phyloP scores from a whole-genome alignment of 495 filamentous ascomycete genomes.

The Aspergillus incahuasiensis region DNA sequence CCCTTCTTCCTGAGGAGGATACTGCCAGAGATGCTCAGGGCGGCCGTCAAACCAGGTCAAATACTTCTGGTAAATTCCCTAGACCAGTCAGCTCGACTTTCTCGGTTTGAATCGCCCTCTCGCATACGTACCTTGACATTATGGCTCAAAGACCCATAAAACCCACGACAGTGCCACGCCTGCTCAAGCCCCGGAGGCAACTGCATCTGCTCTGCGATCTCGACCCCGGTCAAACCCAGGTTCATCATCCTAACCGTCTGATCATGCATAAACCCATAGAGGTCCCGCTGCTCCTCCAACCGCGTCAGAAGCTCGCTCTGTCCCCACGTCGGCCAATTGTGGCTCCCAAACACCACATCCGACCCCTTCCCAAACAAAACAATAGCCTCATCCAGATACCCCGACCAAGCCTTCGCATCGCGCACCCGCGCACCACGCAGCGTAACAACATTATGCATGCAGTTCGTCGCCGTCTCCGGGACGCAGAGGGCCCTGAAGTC shows the following conservation, averaged over 20 bases:
- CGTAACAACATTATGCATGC: constrained; percentile 22
- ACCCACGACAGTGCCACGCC: constrained; percentile 24
- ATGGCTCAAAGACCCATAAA: constrained; percentile 32
- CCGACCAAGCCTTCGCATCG: constrained; percentile 20
- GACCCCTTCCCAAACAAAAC: constrained; percentile 14
- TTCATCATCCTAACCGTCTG: constrained; percentile 31
- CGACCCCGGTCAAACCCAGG: constrained; percentile 20
- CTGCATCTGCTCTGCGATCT: constrained; percentile 29
- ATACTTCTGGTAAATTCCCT: too few species aligned
- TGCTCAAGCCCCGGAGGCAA: constrained; percentile 20
- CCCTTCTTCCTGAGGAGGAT: too few species aligned
- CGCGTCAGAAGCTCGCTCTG: constrained; percentile 11
- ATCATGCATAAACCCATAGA: constrained; percentile 33
- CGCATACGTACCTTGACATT: constrained; percentile 30
- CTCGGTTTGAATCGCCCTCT: not conserved
- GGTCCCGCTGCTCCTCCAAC: constrained; percentile 26
- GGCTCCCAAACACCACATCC: constrained; percentile 22
- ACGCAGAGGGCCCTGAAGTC: constrained; percentile 18
- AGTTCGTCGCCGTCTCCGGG: constrained; percentile 21
- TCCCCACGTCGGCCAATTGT: constrained; percentile 29
- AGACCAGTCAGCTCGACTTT: too few species aligned
- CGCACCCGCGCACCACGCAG: constrained; percentile 21
- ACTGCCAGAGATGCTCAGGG: too few species aligned
- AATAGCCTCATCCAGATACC: constrained; percentile 23
- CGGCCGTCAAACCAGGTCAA: too few species aligned